Conservation (phyloP, 805 yeast species). For the Yarrowia phangngaensis region DNA sequence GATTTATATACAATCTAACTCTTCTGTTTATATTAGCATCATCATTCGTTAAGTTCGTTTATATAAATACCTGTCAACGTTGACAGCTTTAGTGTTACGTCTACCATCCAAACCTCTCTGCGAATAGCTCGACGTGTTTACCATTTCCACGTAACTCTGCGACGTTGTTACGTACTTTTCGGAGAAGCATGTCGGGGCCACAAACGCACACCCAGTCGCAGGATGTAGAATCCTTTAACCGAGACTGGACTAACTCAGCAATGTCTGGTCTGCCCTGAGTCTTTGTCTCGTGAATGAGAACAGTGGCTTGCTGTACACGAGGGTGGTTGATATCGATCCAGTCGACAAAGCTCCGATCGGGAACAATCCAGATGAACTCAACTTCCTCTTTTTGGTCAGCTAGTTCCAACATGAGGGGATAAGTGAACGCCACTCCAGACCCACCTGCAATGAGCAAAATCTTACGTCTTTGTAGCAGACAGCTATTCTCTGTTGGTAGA, state of each 20-base stretch:
- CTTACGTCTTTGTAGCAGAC: conserved; percentile 30
- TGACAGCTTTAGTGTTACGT: background rate
- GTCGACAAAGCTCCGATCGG: conserved; percentile 32
- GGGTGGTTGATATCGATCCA: conserved; percentile 36
- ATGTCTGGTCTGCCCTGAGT: conserved; percentile 38
- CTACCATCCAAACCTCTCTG: conserved; percentile 39
- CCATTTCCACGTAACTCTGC: conserved; percentile 35
- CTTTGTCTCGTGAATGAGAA: conserved; percentile 30
- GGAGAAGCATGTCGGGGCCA: conserved; percentile 37
- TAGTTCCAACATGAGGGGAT: conserved; percentile 31
- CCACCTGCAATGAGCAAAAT: conserved; percentile 38
- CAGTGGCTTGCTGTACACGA: conserved; percentile 6
- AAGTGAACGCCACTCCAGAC: conserved; percentile 38
- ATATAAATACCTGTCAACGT: background rate
- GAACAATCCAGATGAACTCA: conserved; percentile 37
- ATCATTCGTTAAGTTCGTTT: too few species aligned
- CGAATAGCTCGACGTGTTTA: conserved; percentile 32
- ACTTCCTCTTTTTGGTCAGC: conserved; percentile 29
- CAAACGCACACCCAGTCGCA: conserved; percentile 35
- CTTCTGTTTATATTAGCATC: conserved; percentile 33
- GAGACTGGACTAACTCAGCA: conserved; percentile 30
- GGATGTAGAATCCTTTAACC: conserved; percentile 7
- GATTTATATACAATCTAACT: conserved; percentile 10
- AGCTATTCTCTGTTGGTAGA: conserved; percentile 28
- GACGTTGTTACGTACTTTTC: conserved; percentile 35